Evolutionary conservation across 2,329 filamentous ascomycete genomes (phyloP), one percentile per base, ranked within the genome.

Genomic region (Diaporthe nobilis): DNA sequence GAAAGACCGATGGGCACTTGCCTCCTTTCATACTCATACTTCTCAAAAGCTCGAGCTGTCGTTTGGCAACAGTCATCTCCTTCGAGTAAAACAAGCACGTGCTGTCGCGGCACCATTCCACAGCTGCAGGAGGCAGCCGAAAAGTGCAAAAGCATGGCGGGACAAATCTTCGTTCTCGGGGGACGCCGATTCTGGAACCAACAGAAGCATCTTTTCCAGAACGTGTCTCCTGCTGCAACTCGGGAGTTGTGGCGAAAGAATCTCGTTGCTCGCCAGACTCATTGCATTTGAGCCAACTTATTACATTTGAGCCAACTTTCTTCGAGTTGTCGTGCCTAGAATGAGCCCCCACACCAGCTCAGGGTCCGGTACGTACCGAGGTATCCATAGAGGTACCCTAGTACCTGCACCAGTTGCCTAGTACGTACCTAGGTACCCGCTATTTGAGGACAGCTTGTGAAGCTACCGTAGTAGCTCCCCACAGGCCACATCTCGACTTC

Each of bases 391-490:
- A 53, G 34, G 31, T 28, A 65, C 9, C 60, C 60, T 31, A 13
- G 60, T 47, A 44, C 39, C 22, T 51, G 31, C 17, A 1, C 31
- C 5, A 20, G 65, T 12, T 67, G 61, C 20, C 47, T 20, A 34
- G 65, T 70, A 70, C 47, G 65, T 55, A 34, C 34, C 8, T 34
- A 34, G 34, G 34, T 34, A 70, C 65, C 65, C 47, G 49, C 47
- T 7, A 34, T 70, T 70, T 74, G 57, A 74, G 73, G 73, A 68
- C 73, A 74, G 65, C 65, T 70, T 70, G 65, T 70, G 65, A 70
- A 70, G 65, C 34, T 34, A 34, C 34, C 34, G 34, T 34, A 34
- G 34, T 34, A 34, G 34, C 49, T 70, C 31, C 49, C 65, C 65
- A 55, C 65, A 70, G 65, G 65, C 65, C 65, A 70, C 65, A 49